These are phyloP conservation scores for Scleroderma citrinum DNA, from an alignment of 768 basidiomycete genomes.

Conservation along the genomic window DNA sequence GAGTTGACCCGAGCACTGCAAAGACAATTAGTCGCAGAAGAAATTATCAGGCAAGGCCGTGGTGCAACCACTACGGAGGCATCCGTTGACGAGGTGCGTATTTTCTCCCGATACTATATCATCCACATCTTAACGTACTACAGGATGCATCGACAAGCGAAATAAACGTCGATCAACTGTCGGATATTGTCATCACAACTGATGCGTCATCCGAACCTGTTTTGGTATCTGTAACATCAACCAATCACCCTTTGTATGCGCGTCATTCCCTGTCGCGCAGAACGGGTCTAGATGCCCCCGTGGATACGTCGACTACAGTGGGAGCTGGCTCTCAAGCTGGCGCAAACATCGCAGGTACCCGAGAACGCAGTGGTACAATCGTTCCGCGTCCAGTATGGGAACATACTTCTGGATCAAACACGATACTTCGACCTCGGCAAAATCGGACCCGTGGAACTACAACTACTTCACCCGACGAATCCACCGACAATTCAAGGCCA, in stretches of 20 bases:
- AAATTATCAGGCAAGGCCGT: conserved; percentile 16
- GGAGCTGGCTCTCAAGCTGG: conserved; percentile 57
- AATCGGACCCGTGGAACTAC: conserved; percentile 26
- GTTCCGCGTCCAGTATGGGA: conserved; percentile 65
- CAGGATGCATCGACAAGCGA: conserved; percentile 33
- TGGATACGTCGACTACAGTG: conserved; percentile 60
- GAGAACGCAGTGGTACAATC: conserved; percentile 73
- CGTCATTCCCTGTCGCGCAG: conserved; percentile 30
- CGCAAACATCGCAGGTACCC: conserved; percentile 47
- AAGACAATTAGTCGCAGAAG: conserved; percentile 38
- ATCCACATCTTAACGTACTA: conserved; percentile 1
- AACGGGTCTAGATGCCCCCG: conserved; percentile 56
- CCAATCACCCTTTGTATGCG: conserved; percentile 12
- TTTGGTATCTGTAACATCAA: conserved; percentile 15
- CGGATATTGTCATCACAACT: conserved; percentile 19
- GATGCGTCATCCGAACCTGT: conserved; percentile 17
- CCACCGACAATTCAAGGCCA: conserved; percentile 49
- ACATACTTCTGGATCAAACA: conserved; percentile 18
- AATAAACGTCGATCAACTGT: conserved; percentile 9
- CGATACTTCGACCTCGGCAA: conserved; percentile 25
- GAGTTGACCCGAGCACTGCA: conserved; percentile 55
- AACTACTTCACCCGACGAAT: conserved; percentile 36
- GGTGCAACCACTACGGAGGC: conserved; percentile 4
- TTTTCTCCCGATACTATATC: neutral
- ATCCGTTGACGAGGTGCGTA: conserved; percentile 20